Base-by-base conservation (phyloP, 176 grass and related monocot species). In the Oropetium thomaeum region DNA sequence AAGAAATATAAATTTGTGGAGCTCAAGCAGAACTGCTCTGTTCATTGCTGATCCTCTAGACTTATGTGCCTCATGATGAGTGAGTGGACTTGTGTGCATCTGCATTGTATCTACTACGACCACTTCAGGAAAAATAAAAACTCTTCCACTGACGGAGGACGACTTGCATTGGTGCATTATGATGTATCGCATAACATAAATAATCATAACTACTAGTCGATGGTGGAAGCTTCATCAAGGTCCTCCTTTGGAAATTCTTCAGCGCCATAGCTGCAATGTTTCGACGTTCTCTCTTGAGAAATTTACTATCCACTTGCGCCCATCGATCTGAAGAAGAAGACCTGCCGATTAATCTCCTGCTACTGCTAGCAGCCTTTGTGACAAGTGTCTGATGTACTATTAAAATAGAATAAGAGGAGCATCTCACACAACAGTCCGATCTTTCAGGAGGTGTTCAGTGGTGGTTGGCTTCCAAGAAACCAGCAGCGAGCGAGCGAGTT, bases 391-490 rank as follows among this genome's bases (percentile, higher is more conserved):
- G 45, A 8, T 38, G n/a, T 10, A 14, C n/a, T n/a, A n/a, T n/a
- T 9, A 27, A 55, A 75, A 43, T 32, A 19, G 31, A 19, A 62
- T 10, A 54, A 62, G 27, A 32, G 1, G 52, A 58, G 13, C 40
- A n/a, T n/a, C n/a, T n/a, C n/a, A n/a, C n/a, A n/a, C n/a, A n/a
- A n/a, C 0, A 74, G 37, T 47, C 78, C 78, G 34, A 48, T 33
- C 57, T 71, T 71, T 71, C 25, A 16, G 71, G 65, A 65, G 71
- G 57, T 70, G 65, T 30, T 13, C 20, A 60, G 54, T 75, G 77
- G 70, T 75, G 77, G 62, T 62, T 86, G 70, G 70, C 70, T 69
- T 76, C 78, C 65, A 77, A 58, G 72, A 81, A 76, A 87, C 72
- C 1, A 71, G 45, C 71, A 71, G 26, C 8, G 7, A 54, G n/a